Conservation (phyloP, 768 basidiomycete genomes). For the Mycena capillaripes region DNA sequence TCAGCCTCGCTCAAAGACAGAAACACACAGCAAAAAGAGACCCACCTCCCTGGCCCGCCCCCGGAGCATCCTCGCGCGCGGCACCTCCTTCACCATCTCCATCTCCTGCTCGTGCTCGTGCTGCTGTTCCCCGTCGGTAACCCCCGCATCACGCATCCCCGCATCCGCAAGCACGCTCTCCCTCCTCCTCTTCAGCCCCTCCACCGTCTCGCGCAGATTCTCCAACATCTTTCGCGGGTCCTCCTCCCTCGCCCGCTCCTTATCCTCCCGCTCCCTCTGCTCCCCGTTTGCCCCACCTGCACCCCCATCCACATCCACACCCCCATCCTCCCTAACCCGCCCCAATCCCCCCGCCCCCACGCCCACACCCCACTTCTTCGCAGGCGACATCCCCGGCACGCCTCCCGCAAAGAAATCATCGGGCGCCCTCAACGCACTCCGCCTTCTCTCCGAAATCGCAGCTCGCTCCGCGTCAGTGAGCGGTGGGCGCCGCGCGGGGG, state of each 20-base stretch:
- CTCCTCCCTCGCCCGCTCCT: constrained; percentile 47
- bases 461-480: constrained; percentile 32
- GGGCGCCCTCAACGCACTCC: constrained; percentile 36
- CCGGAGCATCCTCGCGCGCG: constrained; percentile 3
- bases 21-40: not conserved
- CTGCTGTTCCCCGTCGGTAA: constrained; percentile 36
- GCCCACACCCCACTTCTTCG: constrained; percentile 18
- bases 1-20: constrained; percentile 34
- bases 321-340: not conserved
- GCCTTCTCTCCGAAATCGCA: constrained; percentile 44
- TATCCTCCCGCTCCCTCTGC: too few relatives aligned
- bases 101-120: constrained; percentile 38
- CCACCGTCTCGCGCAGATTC: constrained; percentile 64
- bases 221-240: constrained; percentile 61
- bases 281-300: too few relatives aligned
- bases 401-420: constrained; percentile 29
- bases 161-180: constrained; percentile 38
- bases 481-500: constrained; percentile 47
- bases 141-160: too few relatives aligned
- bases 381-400: constrained; percentile 33
- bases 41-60: not conserved
- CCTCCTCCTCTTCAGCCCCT: constrained; percentile 60
- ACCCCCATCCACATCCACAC: not conserved
- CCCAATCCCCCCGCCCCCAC: constrained; percentile 21
- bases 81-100: constrained; percentile 43